Evolutionary conservation across 345 rosid genomes (phyloP), one percentile per base, ranked within the genome.

Genomic region (Lumnitzera racemosa): DNA sequence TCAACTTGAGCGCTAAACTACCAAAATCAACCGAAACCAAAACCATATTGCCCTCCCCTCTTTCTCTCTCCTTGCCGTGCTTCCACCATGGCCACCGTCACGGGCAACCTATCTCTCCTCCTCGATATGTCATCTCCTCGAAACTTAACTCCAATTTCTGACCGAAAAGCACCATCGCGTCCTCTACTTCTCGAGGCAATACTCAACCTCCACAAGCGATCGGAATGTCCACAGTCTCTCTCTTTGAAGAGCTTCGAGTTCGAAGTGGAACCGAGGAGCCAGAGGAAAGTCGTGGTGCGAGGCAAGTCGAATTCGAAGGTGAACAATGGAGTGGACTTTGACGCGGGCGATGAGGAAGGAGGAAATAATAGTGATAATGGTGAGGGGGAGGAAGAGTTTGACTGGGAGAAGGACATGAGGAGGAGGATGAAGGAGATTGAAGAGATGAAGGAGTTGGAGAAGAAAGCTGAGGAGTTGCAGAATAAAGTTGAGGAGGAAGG

Each of bases 381-480:
- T 6, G 86, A 64, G 0, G 89, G 73, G 6, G 80, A 73, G 55
- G 68, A 65, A 68, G 46, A 53, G 59, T 67, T 68, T 51, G 81
- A 81, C 73, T 83, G 84, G 78, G 91, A 85, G 84, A 78, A 74
- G 79, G 94, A 83, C 74, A 85, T 85, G 89, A 85, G 81, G 72
- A 83, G 63, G 67, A 80, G 91, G 69, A 70, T 72, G 49, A 85
- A 85, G 77, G 96, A 89, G 71, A 66, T 82, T 31, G 91, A 92
- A 62, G 96, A 85, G 70, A 85, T 80, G 96, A 78, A 68, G 65
- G 96, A 89, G 73, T 74, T 92, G 51, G 96, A 83, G 83, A 81
- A 68, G 78, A 85, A 83, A 71, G 98, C 96, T 2, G 98, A 85
- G 80, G 92, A 92, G 78, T 70, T 89, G 70, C 95, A 81, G 78